phyloP scores from a whole-genome alignment of 305 asterid species.

The Fraxinus paxiana region DNA sequence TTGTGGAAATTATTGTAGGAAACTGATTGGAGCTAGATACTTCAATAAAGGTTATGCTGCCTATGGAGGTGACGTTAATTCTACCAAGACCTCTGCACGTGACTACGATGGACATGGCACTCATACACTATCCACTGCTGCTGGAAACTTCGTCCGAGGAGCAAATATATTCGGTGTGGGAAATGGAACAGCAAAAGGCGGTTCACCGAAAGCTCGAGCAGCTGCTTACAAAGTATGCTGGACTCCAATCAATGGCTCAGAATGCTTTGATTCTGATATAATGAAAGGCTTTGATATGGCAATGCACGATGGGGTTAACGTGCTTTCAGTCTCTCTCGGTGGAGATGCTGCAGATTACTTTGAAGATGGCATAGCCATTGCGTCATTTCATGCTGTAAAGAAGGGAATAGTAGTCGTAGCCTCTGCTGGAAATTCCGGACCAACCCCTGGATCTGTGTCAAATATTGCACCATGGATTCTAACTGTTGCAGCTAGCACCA shows the following conservation, averaged over 20 bases:
- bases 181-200: conserved; percentile 20
- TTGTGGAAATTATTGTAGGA: background rate
- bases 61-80: background rate
- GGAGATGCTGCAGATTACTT: background rate
- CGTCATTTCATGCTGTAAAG: conserved; percentile 25
- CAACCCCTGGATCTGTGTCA: conserved; percentile 7
- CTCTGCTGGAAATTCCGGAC: conserved; percentile 28
- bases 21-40: conserved; percentile 23
- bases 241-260: conserved; percentile 9
- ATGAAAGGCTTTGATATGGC: conserved; percentile 28
- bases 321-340: conserved; percentile 24
- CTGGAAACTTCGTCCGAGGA: conserved; percentile 13
- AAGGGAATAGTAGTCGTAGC: conserved; percentile 23
- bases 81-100: background rate
- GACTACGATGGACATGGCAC: conserved; percentile 24
- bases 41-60: conserved; percentile 16
- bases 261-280: conserved; percentile 27
- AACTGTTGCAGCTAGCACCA: conserved; percentile 29
- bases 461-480: conserved; percentile 27
- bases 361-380: conserved; percentile 19
- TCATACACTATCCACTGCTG: conserved; percentile 24
- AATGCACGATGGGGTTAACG: conserved; percentile 33
- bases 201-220: conserved; percentile 21
- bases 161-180: conserved; percentile 8
- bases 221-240: conserved; percentile 23